Percentiles rank a stretch among this genome's conserved stretches.
Evolutionary conservation across 345 rosid genomes (phyloP).

Genomic region (Carallia brachiata): DNA sequence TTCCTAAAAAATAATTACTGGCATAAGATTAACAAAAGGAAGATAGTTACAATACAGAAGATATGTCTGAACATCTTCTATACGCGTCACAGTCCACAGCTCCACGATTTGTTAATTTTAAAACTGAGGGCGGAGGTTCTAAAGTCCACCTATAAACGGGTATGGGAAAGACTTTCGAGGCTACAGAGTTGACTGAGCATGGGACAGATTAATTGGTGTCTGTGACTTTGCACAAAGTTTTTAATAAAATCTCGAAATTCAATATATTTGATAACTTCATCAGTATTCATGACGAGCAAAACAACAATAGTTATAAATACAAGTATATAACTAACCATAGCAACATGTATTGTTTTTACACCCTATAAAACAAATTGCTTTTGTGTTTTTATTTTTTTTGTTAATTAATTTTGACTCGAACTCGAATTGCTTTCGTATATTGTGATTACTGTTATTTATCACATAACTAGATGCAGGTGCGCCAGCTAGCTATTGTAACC

Average conservation of each 20-base stretch:
- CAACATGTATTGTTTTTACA: too few species aligned
- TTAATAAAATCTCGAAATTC: background rate
- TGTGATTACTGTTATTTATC: too few species aligned
- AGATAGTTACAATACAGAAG: background rate
- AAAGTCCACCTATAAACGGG: background rate
- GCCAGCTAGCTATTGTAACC: too few species aligned
- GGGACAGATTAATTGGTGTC: constrained; percentile 8
- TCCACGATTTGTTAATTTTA: background rate
- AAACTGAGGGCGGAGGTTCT: background rate
- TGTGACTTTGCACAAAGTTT: background rate
- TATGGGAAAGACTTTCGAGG: background rate
- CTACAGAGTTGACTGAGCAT: background rate
- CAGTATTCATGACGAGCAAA: background rate
- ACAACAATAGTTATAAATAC: background rate
- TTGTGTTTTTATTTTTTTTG: too few species aligned
- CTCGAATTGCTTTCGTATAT: too few species aligned
- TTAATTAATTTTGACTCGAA: too few species aligned
- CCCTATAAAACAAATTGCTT: too few species aligned
- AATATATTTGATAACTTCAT: too few species aligned
- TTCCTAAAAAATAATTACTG: too few species aligned
- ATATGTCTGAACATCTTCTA: background rate
- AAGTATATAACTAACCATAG: too few species aligned
- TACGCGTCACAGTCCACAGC: background rate
- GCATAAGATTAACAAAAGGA: background rate
- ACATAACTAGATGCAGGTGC: too few species aligned